phyloP scores from a whole-genome alignment of 148 eudicot species.

The Chenopodium suecicum region DNA sequence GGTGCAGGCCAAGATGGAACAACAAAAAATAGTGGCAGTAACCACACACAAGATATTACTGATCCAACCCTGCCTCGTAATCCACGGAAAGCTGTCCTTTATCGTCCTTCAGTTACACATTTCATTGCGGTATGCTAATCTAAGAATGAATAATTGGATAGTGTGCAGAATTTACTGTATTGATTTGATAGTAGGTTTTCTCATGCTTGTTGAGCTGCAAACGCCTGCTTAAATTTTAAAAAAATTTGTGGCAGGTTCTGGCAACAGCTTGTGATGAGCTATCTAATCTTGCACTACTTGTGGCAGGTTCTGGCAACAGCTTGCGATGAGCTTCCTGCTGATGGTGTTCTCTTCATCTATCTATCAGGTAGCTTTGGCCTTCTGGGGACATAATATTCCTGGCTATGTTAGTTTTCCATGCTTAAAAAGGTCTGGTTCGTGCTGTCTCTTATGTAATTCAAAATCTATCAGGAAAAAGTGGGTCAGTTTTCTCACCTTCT shows the following conservation, averaged over 20 bases:
- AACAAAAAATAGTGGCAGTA: conserved; percentile 44
- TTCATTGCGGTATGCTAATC: conserved; percentile 66
- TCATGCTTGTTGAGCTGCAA: conserved; percentile 1
- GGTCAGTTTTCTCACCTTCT: conserved; percentile 36
- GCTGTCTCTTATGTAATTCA: conserved; percentile 19
- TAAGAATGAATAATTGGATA: not conserved
- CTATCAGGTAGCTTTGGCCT: conserved; percentile 55
- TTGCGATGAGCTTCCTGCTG: conserved; percentile 84
- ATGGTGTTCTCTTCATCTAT: conserved; percentile 80
- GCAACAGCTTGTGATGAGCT: conserved; percentile 75
- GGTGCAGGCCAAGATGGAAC: conserved; percentile 54
- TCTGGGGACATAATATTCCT: not conserved
- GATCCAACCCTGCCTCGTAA: conserved; percentile 90
- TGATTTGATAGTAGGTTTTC: conserved; percentile 2
- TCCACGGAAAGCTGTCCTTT: conserved; percentile 80
- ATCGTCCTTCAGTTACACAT: conserved; percentile 78
- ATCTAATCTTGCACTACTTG: conserved; percentile 12
- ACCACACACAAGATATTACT: conserved; percentile 54
- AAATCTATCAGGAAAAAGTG: conserved; percentile 55
- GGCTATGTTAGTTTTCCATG: not conserved
- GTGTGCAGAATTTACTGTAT: conserved; percentile 10
- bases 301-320: conserved; percentile 77
- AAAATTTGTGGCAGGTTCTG: conserved; percentile 52
- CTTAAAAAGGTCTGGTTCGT: conserved; percentile 1
- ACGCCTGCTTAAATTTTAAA: not conserved